Evolutionary conservation across 495 filamentous ascomycete species (phyloP).

Genomic region (Rostrohypoxylon terebratum): DNA sequence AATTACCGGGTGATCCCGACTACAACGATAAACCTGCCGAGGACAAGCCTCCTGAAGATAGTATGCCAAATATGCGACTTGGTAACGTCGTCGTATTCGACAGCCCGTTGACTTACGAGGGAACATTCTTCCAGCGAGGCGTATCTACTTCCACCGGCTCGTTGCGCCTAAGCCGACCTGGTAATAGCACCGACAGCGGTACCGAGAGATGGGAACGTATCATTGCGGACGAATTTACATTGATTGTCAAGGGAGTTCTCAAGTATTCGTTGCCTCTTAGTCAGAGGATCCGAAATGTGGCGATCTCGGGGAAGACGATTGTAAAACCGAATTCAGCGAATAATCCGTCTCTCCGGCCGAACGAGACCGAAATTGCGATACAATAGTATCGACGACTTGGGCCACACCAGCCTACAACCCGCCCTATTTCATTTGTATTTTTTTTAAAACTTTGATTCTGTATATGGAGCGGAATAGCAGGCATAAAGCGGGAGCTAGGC

Average conservation of each 20-base stretch:
- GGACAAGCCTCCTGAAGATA: conserved; percentile 62
- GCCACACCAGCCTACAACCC: conserved; percentile 42
- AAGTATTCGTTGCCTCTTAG: conserved; percentile 90
- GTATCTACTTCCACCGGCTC: conserved; percentile 79
- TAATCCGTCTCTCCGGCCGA: conserved; percentile 54
- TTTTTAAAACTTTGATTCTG: conserved; percentile 43
- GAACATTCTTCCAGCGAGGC: conserved; percentile 80
- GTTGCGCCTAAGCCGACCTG: conserved; percentile 81
- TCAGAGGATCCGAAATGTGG: conserved; percentile 68
- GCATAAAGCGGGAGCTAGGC: conserved; percentile 50
- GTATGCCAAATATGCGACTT: conserved; percentile 85
- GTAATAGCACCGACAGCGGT: conserved; percentile 89
- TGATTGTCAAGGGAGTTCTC: conserved; percentile 89
- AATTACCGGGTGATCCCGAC: conserved; percentile 46
- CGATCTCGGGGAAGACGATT: conserved; percentile 61
- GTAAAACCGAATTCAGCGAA: conserved; percentile 65
- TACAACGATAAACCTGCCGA: conserved; percentile 60
- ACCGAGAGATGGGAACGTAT: conserved; percentile 93
- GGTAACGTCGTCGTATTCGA: conserved; percentile 89
- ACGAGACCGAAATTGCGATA: conserved; percentile 47
- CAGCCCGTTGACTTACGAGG: conserved; percentile 85
- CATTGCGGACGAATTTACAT: conserved; percentile 87
- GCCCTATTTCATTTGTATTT: conserved; percentile 46
- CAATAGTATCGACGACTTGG: conserved; percentile 40
- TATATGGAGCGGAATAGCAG: conserved; percentile 51